Evolutionary conservation across 495 filamentous ascomycete species (phyloP).

Genomic region (Lasiosphaeriaceae sp.): DNA sequence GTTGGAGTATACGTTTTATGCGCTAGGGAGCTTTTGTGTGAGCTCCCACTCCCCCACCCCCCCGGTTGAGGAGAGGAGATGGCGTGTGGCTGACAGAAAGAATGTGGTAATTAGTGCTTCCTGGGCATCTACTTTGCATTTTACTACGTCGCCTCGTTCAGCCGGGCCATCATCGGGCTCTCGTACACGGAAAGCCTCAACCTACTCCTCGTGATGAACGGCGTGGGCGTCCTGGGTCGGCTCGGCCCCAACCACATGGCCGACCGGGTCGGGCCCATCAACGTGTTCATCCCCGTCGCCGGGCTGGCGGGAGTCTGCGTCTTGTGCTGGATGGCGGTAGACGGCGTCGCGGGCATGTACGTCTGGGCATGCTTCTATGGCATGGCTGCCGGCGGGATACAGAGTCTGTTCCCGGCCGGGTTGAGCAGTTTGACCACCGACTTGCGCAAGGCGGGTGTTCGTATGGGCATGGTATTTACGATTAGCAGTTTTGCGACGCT

Average conservation of each 20-base stretch:
- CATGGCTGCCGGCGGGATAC: slow-evolving; percentile 60
- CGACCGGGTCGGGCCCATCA: slow-evolving; percentile 58
- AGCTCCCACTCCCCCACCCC: not conserved
- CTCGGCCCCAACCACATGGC: slow-evolving; percentile 61
- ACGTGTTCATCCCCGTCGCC: slow-evolving; percentile 54
- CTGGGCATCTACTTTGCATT: slow-evolving; percentile 71
- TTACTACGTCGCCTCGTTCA: slow-evolving; percentile 67
- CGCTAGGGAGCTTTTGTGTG: slow-evolving; percentile 60
- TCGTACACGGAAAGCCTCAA: slow-evolving; percentile 55
- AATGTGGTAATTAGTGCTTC: slow-evolving; percentile 44
- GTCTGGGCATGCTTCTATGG: slow-evolving; percentile 65
- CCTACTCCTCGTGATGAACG: slow-evolving; percentile 71
- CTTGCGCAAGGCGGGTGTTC: slow-evolving; percentile 61
- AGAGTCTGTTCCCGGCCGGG: slow-evolving; percentile 62
- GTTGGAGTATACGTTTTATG: slow-evolving; percentile 61
- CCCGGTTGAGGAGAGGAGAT: too few relatives aligned
- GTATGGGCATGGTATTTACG: slow-evolving; percentile 80
- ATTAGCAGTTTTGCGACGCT: slow-evolving; percentile 68
- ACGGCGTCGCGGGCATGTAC: slow-evolving; percentile 47
- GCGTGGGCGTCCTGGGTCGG: slow-evolving; percentile 60
- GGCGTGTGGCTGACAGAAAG: too few relatives aligned
- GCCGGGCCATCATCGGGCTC: slow-evolving; percentile 44
- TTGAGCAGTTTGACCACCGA: slow-evolving; percentile 60
- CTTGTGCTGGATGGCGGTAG: slow-evolving; percentile 62
- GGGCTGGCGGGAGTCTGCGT: slow-evolving; percentile 50